These are phyloP conservation scores for Diutina siamensis DNA, from an alignment of 1,139 yeast species.

Conservation along the genomic window DNA sequence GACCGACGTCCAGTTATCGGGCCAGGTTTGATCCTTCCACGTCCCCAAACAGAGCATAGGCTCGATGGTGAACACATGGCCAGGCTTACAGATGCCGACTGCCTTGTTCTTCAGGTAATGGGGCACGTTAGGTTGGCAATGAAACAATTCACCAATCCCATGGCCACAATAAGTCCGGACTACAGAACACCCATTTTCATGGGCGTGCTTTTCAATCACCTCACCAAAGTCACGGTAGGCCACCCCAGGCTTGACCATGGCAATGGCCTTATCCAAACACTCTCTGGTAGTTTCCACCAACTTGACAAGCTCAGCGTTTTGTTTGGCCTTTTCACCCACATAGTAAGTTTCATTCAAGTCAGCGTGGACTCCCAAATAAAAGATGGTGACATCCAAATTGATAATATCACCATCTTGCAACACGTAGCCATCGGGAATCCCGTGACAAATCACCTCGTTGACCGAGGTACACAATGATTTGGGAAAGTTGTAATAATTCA, in stretches of 20 bases:
- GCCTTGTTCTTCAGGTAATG: conserved; percentile 93
- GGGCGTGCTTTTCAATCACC: conserved; percentile 80
- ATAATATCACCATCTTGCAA: conserved; percentile 91
- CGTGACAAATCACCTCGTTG: conserved; percentile 94
- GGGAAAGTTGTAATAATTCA: conserved; percentile 91
- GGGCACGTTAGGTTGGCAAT: conserved; percentile 86
- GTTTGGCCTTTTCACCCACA: conserved; percentile 81
- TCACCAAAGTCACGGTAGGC: conserved; percentile 84
- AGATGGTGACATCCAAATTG: conserved; percentile 81
- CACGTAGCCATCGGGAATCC: conserved; percentile 84
- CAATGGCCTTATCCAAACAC: conserved; percentile 73
- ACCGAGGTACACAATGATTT: conserved; percentile 89
- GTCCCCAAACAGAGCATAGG: conserved; percentile 95
- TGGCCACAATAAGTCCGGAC: conserved; percentile 92
- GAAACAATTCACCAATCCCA: conserved; percentile 82
- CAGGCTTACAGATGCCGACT: conserved; percentile 88
- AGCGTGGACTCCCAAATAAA: conserved; percentile 81
- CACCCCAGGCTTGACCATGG: conserved; percentile 81
- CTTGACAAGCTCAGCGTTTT: conserved; percentile 65
- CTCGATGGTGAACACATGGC: conserved; percentile 95
- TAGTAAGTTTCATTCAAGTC: conserved; percentile 96
- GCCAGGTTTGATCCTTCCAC: conserved; percentile 80
- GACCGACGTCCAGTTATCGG: conserved; percentile 94
- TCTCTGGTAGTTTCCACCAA: conserved; percentile 94
- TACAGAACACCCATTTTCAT: conserved; percentile 67